Evolutionary conservation across 495 filamentous ascomycete genomes (phyloP), one percentile per base, ranked within the genome.

Genomic region (Xylaria curta): DNA sequence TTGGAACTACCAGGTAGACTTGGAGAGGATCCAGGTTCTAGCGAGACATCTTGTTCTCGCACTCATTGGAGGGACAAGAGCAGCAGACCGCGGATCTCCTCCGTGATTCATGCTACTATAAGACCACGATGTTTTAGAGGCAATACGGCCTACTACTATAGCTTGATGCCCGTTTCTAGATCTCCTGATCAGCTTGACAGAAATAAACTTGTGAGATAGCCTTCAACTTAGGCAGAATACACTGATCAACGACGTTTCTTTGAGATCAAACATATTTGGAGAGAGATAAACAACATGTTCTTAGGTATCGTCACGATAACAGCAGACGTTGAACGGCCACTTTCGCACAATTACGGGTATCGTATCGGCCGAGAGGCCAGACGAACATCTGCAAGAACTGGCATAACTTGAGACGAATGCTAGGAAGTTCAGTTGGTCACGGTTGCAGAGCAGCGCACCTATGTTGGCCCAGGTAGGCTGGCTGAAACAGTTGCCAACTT

Each of bases 181-280:
- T 71, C 69, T 71, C 61, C 61, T 66, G 47, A 66, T 71, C 59
- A 64, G 47, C 61, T 28, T 17, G 60, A 38, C 59, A 46, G 40
- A 44, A 66, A 65, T 44, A 64, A 46, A 56, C 33, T 58, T 12
- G 49, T 17, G 58, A 54, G 44, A 19, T 1, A 51, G 24, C 53
- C 53, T 61, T 63, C 31, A 21, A 8, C 46, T 56, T 56, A 71
- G 51, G 69, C 51, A 66, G 36, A 65, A 56, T 68, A 21, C 9
- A 59, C 17, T 58, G 66, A 60, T 60, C 51, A 60, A 21, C 51
- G 24, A 60, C n/a, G 66, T 68, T 59, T 60, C 51, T 46, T 68
- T 12, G 40, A 58, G 40, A 38, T 4, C 49, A 58, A 68, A 58
- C 51, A 59, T 26, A 59, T 44, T n/a, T 59, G 21, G 53, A 46